Base-by-base conservation (phyloP, 2,329 filamentous ascomycete genomes). In the Claviceps humidiphila region DNA sequence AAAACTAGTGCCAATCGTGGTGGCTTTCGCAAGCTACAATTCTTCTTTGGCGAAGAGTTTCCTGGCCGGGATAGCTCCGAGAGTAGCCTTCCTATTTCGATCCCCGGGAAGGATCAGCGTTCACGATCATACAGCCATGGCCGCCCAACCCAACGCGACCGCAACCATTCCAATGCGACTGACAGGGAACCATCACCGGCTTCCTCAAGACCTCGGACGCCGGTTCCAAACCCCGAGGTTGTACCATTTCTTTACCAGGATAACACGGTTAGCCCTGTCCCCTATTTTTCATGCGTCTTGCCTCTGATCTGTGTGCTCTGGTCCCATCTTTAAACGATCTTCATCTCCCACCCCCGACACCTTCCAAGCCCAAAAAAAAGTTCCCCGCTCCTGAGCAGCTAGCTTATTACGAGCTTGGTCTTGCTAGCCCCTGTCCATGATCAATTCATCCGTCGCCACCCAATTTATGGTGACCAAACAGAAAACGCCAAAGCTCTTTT, bases 211-310 rank as follows among this genome's bases (percentile, higher is more conserved):
- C 88, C 90, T 47, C 79, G 85, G 60, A 95, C 88, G n/a, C 89
- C 90, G 13, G 76, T 89, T 50, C 87, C 87, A 43, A 88, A 87
- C 13, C 93, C 88, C 62, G 91, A 97, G 68, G 89, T 98, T 53
- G 93, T 95, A 41, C 93, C 93, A n/a, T 98, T 95, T 77, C 77
- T 95, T 56, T 97, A 93, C 65, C 93, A 97, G 68, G 88, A 93
- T 54, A 70, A 69, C 54, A 65, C 87, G 72, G 84, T 87, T 67
- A 73, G 82, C 47, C 20, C 16, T 45, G n/a, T 30, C 24, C 39
- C 38, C 39, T 56, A 14, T 34, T 40, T 22, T 7, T 52, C 53
- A 44, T 54, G 55, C 5, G 51, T 51, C 50, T 17, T 26, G 20
- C 44, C 38, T 24, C 17, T 47, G 22, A 38, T 47, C 40, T 42